Conservation (phyloP, 805 yeast species). For the Saccharomycopsis schoenii region DNA sequence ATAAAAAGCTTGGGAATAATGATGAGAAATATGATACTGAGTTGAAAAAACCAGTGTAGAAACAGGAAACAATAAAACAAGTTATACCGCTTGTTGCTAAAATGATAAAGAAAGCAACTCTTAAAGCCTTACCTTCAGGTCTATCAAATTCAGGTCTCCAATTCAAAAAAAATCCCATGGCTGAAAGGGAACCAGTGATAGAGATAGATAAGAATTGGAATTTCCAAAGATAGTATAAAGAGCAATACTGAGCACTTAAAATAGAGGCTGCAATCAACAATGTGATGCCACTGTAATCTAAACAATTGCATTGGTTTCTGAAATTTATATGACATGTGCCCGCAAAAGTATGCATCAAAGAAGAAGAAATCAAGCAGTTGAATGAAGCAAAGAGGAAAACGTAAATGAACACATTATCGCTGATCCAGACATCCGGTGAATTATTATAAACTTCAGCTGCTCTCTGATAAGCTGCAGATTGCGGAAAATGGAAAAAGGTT, state of each 20-base stretch:
- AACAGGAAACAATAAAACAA: conserved; percentile 47
- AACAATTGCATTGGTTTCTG: conserved; percentile 77
- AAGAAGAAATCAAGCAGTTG: conserved; percentile 69
- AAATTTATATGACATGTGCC: conserved; percentile 55
- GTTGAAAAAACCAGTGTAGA: conserved; percentile 43
- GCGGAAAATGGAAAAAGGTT: conserved; percentile 53
- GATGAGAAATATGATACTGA: conserved; percentile 56
- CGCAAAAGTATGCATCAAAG: conserved; percentile 86
- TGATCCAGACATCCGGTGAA: conserved; percentile 18
- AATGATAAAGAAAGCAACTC: conserved; percentile 73
- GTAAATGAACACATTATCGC: conserved; percentile 44
- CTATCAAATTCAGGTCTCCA: conserved; percentile 91
- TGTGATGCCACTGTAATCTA: conserved; percentile 92
- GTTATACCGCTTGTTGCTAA: conserved; percentile 67
- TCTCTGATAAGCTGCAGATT: conserved; percentile 38
- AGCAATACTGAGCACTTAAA: conserved; percentile 73
- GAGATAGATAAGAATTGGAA: conserved; percentile 41
- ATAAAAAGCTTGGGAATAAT: conserved; percentile 55
- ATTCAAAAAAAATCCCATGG: conserved; percentile 64
- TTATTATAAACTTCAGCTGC: conserved; percentile 19
- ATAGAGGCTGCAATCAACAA: conserved; percentile 83
- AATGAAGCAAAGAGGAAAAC: conserved; percentile 63
- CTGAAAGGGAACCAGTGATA: conserved; percentile 58
- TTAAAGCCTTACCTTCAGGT: conserved; percentile 70
- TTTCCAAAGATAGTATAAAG: conserved; percentile 51